phyloP scores from a whole-genome alignment of 352 stramenopile genomes.

The Phytophthora crassamura region DNA sequence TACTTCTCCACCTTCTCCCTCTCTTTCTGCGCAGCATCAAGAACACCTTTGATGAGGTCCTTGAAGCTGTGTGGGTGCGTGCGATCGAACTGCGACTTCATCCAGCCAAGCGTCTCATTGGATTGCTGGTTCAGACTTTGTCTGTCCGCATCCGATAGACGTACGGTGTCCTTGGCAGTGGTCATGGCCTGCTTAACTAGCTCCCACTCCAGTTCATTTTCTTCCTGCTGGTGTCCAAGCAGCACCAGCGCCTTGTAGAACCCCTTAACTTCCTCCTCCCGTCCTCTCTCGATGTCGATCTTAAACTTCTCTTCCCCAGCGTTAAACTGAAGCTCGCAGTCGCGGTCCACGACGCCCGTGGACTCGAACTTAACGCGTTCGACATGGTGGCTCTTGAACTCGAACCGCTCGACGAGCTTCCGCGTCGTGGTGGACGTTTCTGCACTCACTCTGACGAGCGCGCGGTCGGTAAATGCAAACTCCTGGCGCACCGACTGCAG shows the following conservation, averaged over 20 bases:
- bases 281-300: constrained; percentile 29
- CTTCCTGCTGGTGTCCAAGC: constrained; percentile 41
- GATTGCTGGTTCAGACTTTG: constrained; percentile 51
- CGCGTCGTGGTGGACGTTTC: constrained; percentile 42
- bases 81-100: constrained; percentile 38
- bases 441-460: constrained; percentile 46
- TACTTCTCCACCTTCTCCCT: constrained; percentile 9
- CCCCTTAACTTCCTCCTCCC: background rate
- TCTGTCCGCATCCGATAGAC: constrained; percentile 39
- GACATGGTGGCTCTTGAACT: constrained; percentile 40
- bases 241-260: constrained; percentile 56
- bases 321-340: constrained; percentile 53
- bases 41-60: constrained; percentile 35
- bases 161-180: constrained; percentile 39
- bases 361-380: constrained; percentile 49
- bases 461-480: constrained; percentile 63
- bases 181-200: constrained; percentile 34
- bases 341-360: constrained; percentile 51
- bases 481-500: constrained; percentile 63
- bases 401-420: constrained; percentile 42
- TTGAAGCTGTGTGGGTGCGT: constrained; percentile 52
- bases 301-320: constrained; percentile 35
- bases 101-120: constrained; percentile 45
- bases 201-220: constrained; percentile 48
- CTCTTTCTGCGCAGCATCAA: constrained; percentile 22